Conservation (phyloP, 352 stramenopile species). For the Pythium myriotylum region DNA sequence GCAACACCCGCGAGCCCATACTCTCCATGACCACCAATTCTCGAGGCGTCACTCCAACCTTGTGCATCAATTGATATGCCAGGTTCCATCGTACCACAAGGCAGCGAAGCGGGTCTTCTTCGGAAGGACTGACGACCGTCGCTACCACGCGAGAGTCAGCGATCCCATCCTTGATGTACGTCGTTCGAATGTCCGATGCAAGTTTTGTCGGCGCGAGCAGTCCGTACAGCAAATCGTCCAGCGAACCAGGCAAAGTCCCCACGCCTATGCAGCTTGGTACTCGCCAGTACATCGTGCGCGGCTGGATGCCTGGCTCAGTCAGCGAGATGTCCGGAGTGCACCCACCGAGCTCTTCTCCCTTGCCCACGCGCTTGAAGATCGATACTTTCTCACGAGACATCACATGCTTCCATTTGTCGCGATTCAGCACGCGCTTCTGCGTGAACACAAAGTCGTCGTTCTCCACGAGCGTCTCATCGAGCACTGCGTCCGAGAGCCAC, state of each 20-base stretch:
- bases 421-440: conserved; percentile 19
- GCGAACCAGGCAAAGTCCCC: conserved; percentile 2
- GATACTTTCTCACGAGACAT: conserved; percentile 27
- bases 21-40: conserved; percentile 14
- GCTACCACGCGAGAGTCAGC: conserved; percentile 11
- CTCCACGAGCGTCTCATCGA: conserved; percentile 22
- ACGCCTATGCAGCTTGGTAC: conserved; percentile 15
- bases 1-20: conserved; percentile 5
- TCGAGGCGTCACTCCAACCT: neutral
- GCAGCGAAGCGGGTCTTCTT: conserved; percentile 3
- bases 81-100: conserved; percentile 20
- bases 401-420: conserved; percentile 28
- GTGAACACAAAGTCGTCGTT: conserved; percentile 21
- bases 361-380: conserved; percentile 23
- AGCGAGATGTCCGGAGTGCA: conserved; percentile 20
- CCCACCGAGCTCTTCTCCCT: conserved; percentile 9
- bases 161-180: conserved; percentile 18
- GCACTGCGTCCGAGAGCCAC: conserved; percentile 14
- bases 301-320: conserved; percentile 24
- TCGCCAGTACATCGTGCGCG: conserved; percentile 34
- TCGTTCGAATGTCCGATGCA: conserved; percentile 10
- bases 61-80: conserved; percentile 14
- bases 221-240: conserved; percentile 22
- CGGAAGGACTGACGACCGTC: conserved; percentile 1
- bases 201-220: conserved; percentile 5